Conservation (phyloP, 139 green algal genomes). For the Picochlorum sp. region DNA sequence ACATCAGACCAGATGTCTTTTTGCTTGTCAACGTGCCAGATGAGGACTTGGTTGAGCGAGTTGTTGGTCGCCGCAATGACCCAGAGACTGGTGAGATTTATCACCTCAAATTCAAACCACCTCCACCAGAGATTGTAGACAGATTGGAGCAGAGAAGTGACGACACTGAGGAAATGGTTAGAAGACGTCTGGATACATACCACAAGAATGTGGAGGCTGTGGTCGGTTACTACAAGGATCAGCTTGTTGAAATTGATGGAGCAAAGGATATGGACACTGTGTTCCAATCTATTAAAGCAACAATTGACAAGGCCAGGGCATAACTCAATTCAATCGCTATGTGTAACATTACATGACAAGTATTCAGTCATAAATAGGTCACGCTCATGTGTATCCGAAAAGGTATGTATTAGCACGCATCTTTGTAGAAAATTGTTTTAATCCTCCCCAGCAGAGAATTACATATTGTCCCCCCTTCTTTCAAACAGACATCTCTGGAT, state of each 20-base stretch:
- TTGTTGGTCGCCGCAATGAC: constrained; percentile 86
- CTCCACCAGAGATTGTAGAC: constrained; percentile 57
- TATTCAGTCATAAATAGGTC: not conserved
- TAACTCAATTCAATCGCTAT: not conserved
- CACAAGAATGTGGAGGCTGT: constrained; percentile 72
- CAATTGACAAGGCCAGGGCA: constrained; percentile 24
- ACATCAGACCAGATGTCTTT: constrained; percentile 92
- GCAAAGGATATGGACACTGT: constrained; percentile 64
- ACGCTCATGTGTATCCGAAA: not conserved
- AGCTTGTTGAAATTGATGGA: constrained; percentile 69
- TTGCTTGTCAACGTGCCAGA: constrained; percentile 92
- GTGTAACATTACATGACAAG: not conserved
- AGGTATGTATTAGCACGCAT: constrained; percentile 6
- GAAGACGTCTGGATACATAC: constrained; percentile 58
- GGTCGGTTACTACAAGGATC: constrained; percentile 66
- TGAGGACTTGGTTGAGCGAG: constrained; percentile 85
- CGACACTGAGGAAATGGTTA: constrained; percentile 91
- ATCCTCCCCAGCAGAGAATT: constrained; percentile 1
- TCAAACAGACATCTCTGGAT: not conserved
- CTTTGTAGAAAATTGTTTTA: constrained; percentile 10
- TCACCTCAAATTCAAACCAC: constrained; percentile 81
- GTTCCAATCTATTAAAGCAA: constrained; percentile 46
- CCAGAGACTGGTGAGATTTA: constrained; percentile 92
- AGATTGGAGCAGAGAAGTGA: constrained; percentile 73
- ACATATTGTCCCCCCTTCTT: not conserved